Conservation (phyloP, 2,329 filamentous ascomycete genomes). For the Cladorrhinum sp. region DNA sequence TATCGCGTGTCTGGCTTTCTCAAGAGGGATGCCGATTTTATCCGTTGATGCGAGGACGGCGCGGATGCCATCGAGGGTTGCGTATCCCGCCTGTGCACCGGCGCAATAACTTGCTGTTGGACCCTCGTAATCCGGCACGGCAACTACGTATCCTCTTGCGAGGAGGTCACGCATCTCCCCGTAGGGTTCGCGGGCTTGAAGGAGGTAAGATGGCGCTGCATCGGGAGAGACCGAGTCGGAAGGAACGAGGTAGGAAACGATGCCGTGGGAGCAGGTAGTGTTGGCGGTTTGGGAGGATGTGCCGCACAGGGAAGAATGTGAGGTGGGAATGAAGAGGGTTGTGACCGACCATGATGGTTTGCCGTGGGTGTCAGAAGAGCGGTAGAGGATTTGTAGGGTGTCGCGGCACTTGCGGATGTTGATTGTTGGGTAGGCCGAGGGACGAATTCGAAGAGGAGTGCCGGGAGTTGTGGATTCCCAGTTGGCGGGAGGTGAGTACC, state of each 20-base stretch:
- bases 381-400: constrained; percentile 34
- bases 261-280: constrained; percentile 12
- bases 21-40: constrained; percentile 26
- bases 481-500: constrained; percentile 19
- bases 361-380: constrained; percentile 34
- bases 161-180: constrained; percentile 35
- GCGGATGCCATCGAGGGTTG: constrained; percentile 43
- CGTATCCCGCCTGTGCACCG: constrained; percentile 40
- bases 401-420: constrained; percentile 20
- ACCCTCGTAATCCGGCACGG: constrained; percentile 45
- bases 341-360: constrained; percentile 34
- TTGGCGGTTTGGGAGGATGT: not conserved
- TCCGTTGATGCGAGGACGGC: constrained; percentile 34
- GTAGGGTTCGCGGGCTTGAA: constrained; percentile 22
- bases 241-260: constrained; percentile 41
- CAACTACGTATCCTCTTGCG: constrained; percentile 45
- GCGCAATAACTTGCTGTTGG: constrained; percentile 42
- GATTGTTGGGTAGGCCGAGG: constrained; percentile 21
- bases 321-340: constrained; percentile 35
- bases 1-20: constrained; percentile 32
- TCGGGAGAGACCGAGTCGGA: constrained; percentile 37
- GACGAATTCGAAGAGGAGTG: constrained; percentile 13
- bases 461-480: constrained; percentile 19
- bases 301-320: constrained; percentile 10
- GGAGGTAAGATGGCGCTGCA: constrained; percentile 36